Percentiles rank a stretch among this genome's conserved stretches.
phyloP scores from a whole-genome alignment of 306 rosid genomes.

The Quercus robur region DNA sequence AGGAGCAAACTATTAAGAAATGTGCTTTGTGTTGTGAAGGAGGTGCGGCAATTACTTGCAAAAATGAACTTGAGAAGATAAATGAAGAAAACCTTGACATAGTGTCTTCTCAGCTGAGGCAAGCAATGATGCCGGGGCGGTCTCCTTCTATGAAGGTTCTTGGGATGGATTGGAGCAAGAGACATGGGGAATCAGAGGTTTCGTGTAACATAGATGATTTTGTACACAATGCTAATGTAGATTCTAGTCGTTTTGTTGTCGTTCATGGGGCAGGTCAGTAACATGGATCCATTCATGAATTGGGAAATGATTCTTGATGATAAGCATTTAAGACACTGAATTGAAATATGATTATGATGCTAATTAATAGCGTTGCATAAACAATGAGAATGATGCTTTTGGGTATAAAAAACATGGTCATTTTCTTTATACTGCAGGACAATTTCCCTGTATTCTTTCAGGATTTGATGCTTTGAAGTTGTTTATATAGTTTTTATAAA shows the following conservation, averaged over 20 bases:
- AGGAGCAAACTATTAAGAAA: neutral
- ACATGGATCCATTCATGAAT: slow-evolving; percentile 3
- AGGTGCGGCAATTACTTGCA: slow-evolving; percentile 91
- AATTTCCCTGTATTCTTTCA: neutral
- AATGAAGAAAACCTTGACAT: slow-evolving; percentile 63
- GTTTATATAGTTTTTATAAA: neutral
- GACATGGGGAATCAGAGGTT: slow-evolving; percentile 49
- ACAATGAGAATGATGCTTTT: neutral
- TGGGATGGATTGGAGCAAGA: slow-evolving; percentile 98
- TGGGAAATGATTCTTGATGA: neutral
- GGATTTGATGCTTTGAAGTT: neutral
- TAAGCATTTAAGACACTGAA: neutral
- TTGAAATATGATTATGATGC: neutral
- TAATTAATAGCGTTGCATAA: neutral
- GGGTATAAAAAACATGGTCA: neutral
- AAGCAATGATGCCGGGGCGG: slow-evolving; percentile 42
- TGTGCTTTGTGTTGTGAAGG: slow-evolving; percentile 39
- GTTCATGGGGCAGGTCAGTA: slow-evolving; percentile 97
- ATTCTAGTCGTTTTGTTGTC: slow-evolving; percentile 60
- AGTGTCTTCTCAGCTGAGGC: slow-evolving; percentile 77
- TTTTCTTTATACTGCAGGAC: neutral
- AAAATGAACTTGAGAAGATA: slow-evolving; percentile 77
- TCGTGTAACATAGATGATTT: slow-evolving; percentile 45
- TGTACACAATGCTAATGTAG: slow-evolving; percentile 30
- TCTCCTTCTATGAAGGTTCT: slow-evolving; percentile 46